Evolutionary conservation across 1,284 basidiomycete species (phyloP), one percentile per base, ranked within the genome.

Genomic region (Neonothopanus nambi): DNA sequence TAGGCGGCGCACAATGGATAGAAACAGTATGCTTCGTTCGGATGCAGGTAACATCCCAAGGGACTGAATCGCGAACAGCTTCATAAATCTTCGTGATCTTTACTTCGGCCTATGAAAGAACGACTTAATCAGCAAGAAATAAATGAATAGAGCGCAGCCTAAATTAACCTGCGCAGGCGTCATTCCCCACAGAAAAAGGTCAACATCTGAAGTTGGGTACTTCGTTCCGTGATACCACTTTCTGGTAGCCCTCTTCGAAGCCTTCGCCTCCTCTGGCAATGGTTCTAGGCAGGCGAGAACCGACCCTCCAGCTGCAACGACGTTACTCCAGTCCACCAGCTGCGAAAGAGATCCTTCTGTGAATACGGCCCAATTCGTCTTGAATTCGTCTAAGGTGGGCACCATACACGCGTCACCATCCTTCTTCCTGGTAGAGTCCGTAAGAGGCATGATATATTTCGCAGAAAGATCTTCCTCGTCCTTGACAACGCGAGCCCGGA

Each of bases 41-140:
- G 52, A 84, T 76, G 53, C 81, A 84, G 17, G 81, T 84, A 11
- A 81, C 79, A 61, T 83, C 82, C 82, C 81, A 84, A 21, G 82
- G 81, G 21, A 84, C 76, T 2, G 81, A 80, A 60, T 84, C 80
- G 23, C 81, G 70, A 15, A 85, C 79, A 5, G 82, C 82, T 60
- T 83, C 78, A 59, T 80, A 84, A 33, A 85, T 82, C 18, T 67
- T 57, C 38, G 73, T 67, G 57, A 82, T 81, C 70, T 84, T 84
- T 44, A 64, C 71, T 60, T 84, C 82, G 0, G 82, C 82, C 76
- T 81, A 53, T 13, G 2, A 42, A 51, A 48, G 41, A 36, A 38
- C 28, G 43, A 9, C n/a, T n/a, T n/a, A 13, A 28, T 21, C n/a
- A 39, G 33, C 4, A n/a, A 43, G 28, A 26, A 39, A 39, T n/a